Evolutionary conservation across 176 grass and related monocot species (phyloP).

Genomic region (Olyra latifolia): DNA sequence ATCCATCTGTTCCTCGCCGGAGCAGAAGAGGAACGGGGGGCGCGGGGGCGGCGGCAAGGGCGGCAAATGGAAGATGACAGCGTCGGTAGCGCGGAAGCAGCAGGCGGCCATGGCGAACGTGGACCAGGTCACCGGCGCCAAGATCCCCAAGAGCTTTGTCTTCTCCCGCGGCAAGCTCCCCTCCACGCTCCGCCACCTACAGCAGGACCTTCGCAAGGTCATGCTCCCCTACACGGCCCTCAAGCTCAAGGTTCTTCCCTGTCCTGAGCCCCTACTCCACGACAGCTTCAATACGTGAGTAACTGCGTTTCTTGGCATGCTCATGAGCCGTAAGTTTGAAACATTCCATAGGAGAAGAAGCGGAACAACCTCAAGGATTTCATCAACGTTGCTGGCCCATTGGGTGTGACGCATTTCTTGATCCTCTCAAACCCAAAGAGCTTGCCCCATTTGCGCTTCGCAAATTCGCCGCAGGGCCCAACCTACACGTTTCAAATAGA

Average conservation of each 20-base stretch:
- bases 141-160: constrained; percentile 93
- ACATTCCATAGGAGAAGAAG: constrained; percentile 59
- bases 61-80: constrained; percentile 32
- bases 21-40: constrained; percentile 16
- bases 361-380: constrained; percentile 71
- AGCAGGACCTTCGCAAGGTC: constrained; percentile 72
- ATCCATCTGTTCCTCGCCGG: not conserved
- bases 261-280: not conserved
- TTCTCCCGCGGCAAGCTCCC: constrained; percentile 84
- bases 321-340: not conserved
- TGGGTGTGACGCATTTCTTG: constrained; percentile 71
- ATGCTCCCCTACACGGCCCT: constrained; percentile 65
- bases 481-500: constrained; percentile 57
- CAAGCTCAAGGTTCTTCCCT: constrained; percentile 43
- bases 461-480: constrained; percentile 47
- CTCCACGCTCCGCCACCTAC: constrained; percentile 68
- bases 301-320: not conserved
- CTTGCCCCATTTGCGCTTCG: constrained; percentile 48
- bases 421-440: constrained; percentile 64
- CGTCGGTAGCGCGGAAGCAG: constrained; percentile 64
- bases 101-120: constrained; percentile 47
- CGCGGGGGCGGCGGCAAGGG: constrained; percentile 24
- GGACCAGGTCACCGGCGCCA: constrained; percentile 79
- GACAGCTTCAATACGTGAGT: not conserved
- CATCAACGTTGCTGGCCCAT: constrained; percentile 51